Percentiles rank a stretch among this genome's conserved stretches.
Conservation (phyloP, 129 eudicot genomes). For the Ambrosia trifida region DNA sequence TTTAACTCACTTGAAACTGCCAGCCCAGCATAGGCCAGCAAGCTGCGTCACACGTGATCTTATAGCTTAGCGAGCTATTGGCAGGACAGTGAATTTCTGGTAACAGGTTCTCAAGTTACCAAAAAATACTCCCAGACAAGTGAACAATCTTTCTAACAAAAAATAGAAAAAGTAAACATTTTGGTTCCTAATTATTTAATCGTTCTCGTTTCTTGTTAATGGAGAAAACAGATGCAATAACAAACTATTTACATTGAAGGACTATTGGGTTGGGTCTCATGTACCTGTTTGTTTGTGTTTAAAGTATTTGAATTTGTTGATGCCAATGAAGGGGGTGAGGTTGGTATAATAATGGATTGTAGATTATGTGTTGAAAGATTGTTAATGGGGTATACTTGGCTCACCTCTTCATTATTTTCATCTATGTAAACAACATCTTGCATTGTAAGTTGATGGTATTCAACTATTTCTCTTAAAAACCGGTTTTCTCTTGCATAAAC, state of each 20-base stretch:
- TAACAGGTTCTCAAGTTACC: too few relatives aligned
- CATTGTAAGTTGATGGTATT: slow-evolving; percentile 92
- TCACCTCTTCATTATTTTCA: slow-evolving; percentile 77
- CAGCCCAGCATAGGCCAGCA: too few relatives aligned
- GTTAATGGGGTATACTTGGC: slow-evolving; percentile 69
- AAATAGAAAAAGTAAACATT: background rate
- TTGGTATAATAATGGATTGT: slow-evolving; percentile 38
- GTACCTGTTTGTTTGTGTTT: slow-evolving; percentile 22
- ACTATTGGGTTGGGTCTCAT: slow-evolving; percentile 17
- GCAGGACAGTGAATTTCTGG: too few relatives aligned
- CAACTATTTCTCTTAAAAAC: slow-evolving; percentile 83
- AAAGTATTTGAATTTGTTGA: slow-evolving; percentile 23
- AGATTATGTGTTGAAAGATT: slow-evolving; percentile 40
- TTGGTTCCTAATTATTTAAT: background rate
- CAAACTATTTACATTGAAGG: slow-evolving; percentile 30
- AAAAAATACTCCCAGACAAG: slow-evolving; percentile 5
- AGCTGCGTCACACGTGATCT: too few relatives aligned
- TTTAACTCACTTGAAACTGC: too few relatives aligned
- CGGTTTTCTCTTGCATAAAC: slow-evolving; percentile 83
- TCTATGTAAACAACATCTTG: slow-evolving; percentile 89
- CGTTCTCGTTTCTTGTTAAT: background rate
- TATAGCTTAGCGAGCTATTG: too few relatives aligned
- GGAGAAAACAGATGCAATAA: slow-evolving; percentile 2
- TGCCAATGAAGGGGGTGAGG: slow-evolving; percentile 22
- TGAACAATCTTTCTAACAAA: background rate